A percentile compares a stretch with the other conserved stretches of the same genome.
These are phyloP conservation scores for Kalmanozyma brasiliensis DNA, from an alignment of 1,284 basidiomycete species.

Conservation along the genomic window DNA sequence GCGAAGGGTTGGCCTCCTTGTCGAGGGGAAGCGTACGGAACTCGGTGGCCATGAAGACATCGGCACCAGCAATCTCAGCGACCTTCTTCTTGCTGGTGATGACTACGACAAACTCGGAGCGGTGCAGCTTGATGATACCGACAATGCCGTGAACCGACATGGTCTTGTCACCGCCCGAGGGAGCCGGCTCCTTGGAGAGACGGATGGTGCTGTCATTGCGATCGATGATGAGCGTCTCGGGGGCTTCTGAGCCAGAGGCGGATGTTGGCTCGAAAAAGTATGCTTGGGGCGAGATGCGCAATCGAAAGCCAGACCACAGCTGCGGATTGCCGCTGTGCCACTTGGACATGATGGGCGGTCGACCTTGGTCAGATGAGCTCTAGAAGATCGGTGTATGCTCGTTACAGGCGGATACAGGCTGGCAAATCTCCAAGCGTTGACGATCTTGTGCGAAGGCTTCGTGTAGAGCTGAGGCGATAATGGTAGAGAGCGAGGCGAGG, in stretches of 20 bases:
- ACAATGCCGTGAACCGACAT: constrained; percentile 57
- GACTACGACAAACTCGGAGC: constrained; percentile 84
- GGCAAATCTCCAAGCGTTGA: too few species aligned
- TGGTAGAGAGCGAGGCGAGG: too few species aligned
- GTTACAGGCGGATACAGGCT: too few species aligned
- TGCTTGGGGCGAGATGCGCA: constrained; percentile 35
- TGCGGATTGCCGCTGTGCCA: constrained; percentile 30
- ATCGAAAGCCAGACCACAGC: constrained; percentile 37
- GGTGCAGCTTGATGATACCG: constrained; percentile 62
- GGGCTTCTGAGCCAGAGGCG: constrained; percentile 2
- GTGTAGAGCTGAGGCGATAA: too few species aligned
- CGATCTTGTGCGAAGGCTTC: too few species aligned
- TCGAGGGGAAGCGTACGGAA: constrained; percentile 88
- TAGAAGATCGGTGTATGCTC: too few species aligned
- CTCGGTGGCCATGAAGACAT: constrained; percentile 88
- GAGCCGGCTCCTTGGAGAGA: constrained; percentile 21
- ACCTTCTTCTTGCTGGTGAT: constrained; percentile 84
- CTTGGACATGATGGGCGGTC: constrained; percentile 15
- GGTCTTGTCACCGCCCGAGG: constrained; percentile 38
- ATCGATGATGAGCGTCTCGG: constrained; percentile 39
- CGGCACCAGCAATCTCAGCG: constrained; percentile 82
- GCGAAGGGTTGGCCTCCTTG: constrained; percentile 75
- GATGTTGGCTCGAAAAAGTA: constrained; percentile 44
- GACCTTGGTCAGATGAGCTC: background rate
- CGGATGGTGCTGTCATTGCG: constrained; percentile 37